Percentiles rank a stretch among this genome's conserved stretches.
These are phyloP conservation scores for Ogataea methanolica DNA, from an alignment of 805 yeast genomes.

Conservation along the genomic window DNA sequence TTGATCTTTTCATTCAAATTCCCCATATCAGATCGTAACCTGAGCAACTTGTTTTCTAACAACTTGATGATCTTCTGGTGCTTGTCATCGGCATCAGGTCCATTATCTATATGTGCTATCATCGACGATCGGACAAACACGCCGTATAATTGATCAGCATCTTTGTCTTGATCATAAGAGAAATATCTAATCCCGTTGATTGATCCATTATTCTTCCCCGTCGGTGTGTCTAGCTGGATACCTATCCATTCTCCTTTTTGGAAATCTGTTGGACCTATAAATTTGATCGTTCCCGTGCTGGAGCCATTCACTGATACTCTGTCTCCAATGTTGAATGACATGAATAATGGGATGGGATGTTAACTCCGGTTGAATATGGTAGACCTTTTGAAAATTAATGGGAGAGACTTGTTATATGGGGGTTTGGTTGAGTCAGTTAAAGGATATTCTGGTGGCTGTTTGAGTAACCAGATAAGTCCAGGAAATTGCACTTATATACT, in stretches of 20 bases:
- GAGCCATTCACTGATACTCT: constrained; percentile 34
- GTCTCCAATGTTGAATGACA: constrained; percentile 13
- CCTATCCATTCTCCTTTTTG: constrained; percentile 59
- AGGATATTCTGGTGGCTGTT: no score
- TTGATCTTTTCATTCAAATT: constrained; percentile 23
- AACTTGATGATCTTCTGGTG: constrained; percentile 33
- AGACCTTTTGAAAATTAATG: no score
- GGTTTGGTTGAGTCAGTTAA: no score
- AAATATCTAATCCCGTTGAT: constrained; percentile 43
- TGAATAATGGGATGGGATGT: background rate
- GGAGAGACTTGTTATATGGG: no score
- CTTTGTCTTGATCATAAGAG: constrained; percentile 28
- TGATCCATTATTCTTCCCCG: constrained; percentile 48
- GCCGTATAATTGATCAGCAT: constrained; percentile 30
- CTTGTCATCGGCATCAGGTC: constrained; percentile 3
- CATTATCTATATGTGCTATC: background rate
- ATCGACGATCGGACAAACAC: background rate
- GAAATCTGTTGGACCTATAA: constrained; percentile 50
- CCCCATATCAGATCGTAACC: constrained; percentile 26
- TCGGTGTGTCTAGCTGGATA: constrained; percentile 34
- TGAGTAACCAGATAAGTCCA: no score
- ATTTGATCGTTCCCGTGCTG: constrained; percentile 43
- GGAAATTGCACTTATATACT: no score
- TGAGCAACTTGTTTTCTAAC: constrained; percentile 43
- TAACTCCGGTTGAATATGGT: no score